Evolutionary conservation across 495 filamentous ascomycete species (phyloP), one percentile per base, ranked within the genome.

Genomic region (Trypethelium eluteriae): DNA sequence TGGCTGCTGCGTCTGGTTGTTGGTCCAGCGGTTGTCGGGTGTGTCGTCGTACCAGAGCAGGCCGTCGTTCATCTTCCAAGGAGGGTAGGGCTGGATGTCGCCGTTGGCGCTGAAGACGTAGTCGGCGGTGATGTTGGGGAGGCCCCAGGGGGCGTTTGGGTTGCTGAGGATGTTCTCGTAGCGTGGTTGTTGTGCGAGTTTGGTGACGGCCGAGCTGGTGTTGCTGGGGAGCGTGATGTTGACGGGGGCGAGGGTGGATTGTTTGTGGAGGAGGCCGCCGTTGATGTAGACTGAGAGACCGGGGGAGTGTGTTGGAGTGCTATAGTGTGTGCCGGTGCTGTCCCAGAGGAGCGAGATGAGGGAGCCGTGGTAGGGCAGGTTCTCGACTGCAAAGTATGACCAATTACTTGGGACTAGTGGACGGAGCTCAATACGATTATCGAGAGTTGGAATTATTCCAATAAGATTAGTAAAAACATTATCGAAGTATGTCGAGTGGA

Each of bases 21-120:
- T 76, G 18, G 79, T 81, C 78, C 79, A 81, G 62, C 75, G 72
- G 65, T 81, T 80, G 49, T 80, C 78, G 0, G 79, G 79, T 3
- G 75, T 72, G 12, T 70, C 53, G 47, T 80, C 77, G 63, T 80
- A 80, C 64, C 74, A 81, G 12, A 81, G 64, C 41, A 79, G 73
- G 18, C 79, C 79, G 53, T 81, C 79, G 67, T 78, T 80, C 32
- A 77, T 73, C 66, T 80, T 79, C 66, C 71, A 81, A 3, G 74
- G 69, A 39, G 11, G 10, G 35, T 65, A 69, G 39, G 70, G 61
- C 32, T 12, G n/a, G 14, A 59, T 61, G 53, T 69, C 67, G 25
- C 69, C 73, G 69, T 80, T 74, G 5, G 69, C 66, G 11, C 65
- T 46, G 64, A 74, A 76, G 32, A 70, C 74, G 63, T 71, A 78